Percentiles rank a stretch among this genome's conserved stretches.
Evolutionary conservation across 164 flowering plant species (phyloP).

Genomic region (Protea cynaroides): DNA sequence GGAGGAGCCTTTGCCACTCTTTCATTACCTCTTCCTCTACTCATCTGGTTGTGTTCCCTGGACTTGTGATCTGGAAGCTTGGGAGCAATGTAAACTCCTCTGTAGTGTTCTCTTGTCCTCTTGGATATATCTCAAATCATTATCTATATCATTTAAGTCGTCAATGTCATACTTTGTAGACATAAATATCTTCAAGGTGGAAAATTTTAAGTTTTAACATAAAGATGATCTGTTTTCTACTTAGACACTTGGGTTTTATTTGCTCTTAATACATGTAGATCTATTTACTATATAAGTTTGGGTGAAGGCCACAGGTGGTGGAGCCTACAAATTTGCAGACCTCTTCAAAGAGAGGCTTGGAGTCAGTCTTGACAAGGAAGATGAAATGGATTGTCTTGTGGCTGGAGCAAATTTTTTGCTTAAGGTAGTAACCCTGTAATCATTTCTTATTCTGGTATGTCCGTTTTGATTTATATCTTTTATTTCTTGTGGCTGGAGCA

Average conservation of each 20-base stretch:
- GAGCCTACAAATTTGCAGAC: conserved; percentile 91
- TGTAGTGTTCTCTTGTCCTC: too few species aligned
- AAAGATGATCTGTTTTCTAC: background rate
- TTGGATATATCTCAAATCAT: too few species aligned
- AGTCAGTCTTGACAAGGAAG: conserved; percentile 91
- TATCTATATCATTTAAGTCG: too few species aligned
- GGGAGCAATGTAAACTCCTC: too few species aligned
- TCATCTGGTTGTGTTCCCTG: too few species aligned
- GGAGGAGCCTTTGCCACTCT: too few species aligned
- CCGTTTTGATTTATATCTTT: too few species aligned
- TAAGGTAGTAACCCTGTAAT: conserved; percentile 43
- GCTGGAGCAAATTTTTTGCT: conserved; percentile 96
- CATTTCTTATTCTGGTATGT: too few species aligned
- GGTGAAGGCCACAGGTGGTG: conserved; percentile 98
- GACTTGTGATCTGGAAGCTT: too few species aligned
- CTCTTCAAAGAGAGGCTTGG: conserved; percentile 94
- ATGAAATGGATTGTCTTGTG: conserved; percentile 95
- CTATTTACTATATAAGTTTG: conserved; percentile 19
- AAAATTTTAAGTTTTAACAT: background rate
- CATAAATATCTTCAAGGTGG: background rate
- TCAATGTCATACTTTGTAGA: too few species aligned
- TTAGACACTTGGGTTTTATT: background rate
- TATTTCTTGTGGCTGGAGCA: too few species aligned
- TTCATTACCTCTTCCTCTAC: too few species aligned
- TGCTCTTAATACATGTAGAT: background rate